Percentiles rank a stretch among this genome's conserved stretches.
Conservation (phyloP, 163 green algal species). For the Prototheca stagnorum region DNA sequence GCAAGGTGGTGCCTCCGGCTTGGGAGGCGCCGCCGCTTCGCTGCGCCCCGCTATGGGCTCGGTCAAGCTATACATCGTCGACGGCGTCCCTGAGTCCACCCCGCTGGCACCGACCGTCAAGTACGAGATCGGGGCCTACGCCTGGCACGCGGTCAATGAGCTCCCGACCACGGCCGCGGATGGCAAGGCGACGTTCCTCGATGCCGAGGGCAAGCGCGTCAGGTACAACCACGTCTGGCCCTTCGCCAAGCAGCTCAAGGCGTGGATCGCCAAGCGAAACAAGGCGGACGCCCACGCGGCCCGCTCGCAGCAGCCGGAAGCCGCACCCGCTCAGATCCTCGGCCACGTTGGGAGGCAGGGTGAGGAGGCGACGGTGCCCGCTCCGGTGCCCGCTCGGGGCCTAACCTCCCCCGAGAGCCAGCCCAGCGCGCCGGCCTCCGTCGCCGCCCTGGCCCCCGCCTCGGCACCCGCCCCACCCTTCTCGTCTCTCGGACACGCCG, state of each 20-base stretch:
- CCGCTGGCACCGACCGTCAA: conserved; percentile 25
- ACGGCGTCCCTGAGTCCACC: conserved; percentile 24
- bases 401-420: too few relatives aligned
- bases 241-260: conserved; percentile 24
- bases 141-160: conserved; percentile 46
- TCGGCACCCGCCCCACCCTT: too few relatives aligned
- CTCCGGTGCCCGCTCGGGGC: too few relatives aligned
- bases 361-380: too few relatives aligned
- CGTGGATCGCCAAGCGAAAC: conserved; percentile 16
- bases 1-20: background rate
- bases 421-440: too few relatives aligned
- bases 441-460: too few relatives aligned
- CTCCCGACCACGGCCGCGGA: conserved; percentile 49
- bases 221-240: conserved; percentile 53
- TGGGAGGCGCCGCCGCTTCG: background rate
- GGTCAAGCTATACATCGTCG: conserved; percentile 5
- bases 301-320: too few relatives aligned
- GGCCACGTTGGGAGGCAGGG: too few relatives aligned
- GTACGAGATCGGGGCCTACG: conserved; percentile 60
- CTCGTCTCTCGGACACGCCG: too few relatives aligned
- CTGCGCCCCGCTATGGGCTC: too few relatives aligned
- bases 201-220: conserved; percentile 33
- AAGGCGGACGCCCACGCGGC: background rate
- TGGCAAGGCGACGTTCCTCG: conserved; percentile 31
- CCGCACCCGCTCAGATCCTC: too few relatives aligned